Percentiles rank a stretch among this genome's conserved stretches.
phyloP scores from a whole-genome alignment of 2,329 filamentous ascomycete species.

The Neopestalotiopsis sp. region DNA sequence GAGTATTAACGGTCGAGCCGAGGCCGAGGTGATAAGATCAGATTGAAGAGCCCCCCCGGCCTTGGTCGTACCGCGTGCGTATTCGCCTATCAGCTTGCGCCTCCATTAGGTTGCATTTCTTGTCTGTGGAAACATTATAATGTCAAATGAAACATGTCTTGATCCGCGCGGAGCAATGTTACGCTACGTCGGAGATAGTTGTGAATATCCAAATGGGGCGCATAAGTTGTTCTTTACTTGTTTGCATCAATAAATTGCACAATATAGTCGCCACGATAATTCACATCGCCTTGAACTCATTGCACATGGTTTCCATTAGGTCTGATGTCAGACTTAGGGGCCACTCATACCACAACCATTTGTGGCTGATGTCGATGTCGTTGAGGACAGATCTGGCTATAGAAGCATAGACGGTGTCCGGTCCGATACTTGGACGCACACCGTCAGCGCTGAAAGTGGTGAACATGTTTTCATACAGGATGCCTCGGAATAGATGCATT shows the following conservation, averaged over 20 bases:
- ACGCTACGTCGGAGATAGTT: no score
- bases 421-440: no score
- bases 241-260: no score
- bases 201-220: no score
- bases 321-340: background rate
- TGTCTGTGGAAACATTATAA: background rate
- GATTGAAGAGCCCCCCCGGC: background rate
- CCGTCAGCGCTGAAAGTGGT: no score
- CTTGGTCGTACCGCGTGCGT: background rate
- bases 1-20: slow-evolving; percentile 10
- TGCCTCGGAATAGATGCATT: no score
- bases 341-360: background rate
- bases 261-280: background rate
- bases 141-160: background rate
- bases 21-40: slow-evolving; percentile 3
- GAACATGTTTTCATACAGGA: no score
- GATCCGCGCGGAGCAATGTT: background rate
- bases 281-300: background rate
- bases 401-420: background rate
- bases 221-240: no score
- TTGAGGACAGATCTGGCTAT: background rate
- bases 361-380: background rate
- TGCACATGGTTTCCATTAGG: background rate
- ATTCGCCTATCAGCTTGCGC: background rate
- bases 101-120: background rate